Evolutionary conservation across 108 stramenopile species (phyloP), one percentile per base, ranked within the genome.

Genomic region (Stephanodiscus triporus): DNA sequence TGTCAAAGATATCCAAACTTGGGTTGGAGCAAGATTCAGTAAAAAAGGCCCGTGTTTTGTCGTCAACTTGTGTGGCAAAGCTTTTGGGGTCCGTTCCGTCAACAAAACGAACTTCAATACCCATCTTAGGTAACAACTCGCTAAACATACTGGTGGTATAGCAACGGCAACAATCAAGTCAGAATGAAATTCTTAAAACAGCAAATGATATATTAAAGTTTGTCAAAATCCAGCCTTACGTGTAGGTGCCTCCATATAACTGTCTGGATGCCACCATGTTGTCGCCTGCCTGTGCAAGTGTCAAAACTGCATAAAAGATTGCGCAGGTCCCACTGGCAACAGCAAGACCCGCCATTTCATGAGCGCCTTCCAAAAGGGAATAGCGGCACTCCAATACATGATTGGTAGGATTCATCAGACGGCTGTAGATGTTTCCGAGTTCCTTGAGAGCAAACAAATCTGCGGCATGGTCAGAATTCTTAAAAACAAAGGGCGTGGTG

Each of bases 41-140:
- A 68, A 90, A 97, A 73, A 96, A 73, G 19, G 91, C 92, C 22
- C 87, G 86, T 50, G 95, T 93, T 63, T 93, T 97, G 61, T 92
- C 91, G 62, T 97, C 93, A 40, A 84, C 74, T 19, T 66, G 67
- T 9, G 57, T 65, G 27, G 77, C 81, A 37, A 94, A 74, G 30
- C 76, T 81, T 11, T 61, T 66, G 0, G 86, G 81, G 70, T 91
- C 87, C 49, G 83, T 75, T 30, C 72, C 86, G 64, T 94, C 92
- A 2, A 89, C 89, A 65, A 97, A 95, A 3, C 68, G 65, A 23
- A 87, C 89, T 20, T 81, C 70, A 72, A 95, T 95, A 45, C 95
- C 95, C 37, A 95, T 78, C 50, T 83, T 83, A 53, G 85, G 86
- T 11, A 97, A 68, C 49, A 85, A 49, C 34, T 84, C 87, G 56